phyloP scores from a whole-genome alignment of 164 flowering plant genomes.

The Platanus orientalis region DNA sequence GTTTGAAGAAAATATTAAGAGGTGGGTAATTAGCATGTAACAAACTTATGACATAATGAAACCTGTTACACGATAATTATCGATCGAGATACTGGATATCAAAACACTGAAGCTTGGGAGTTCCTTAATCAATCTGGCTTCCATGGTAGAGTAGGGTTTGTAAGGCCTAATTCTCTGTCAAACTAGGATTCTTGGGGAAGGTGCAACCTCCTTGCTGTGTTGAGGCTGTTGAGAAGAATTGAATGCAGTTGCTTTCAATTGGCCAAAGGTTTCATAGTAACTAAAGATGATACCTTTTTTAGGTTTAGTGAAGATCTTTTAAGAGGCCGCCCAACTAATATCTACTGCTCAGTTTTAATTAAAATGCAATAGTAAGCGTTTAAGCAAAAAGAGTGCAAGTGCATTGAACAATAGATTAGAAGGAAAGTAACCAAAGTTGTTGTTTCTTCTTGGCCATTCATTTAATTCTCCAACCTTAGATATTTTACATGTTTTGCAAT shows the following conservation, averaged over 20 bases:
- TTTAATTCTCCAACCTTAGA: not conserved
- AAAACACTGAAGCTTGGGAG: too few relatives aligned
- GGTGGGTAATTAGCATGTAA: too few relatives aligned
- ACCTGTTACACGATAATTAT: too few relatives aligned
- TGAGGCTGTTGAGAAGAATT: constrained; percentile 39
- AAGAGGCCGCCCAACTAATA: constrained; percentile 15
- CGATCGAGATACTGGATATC: too few relatives aligned
- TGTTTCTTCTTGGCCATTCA: constrained; percentile 9
- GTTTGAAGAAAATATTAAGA: too few relatives aligned
- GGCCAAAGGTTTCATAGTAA: constrained; percentile 40
- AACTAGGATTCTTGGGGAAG: not conserved
- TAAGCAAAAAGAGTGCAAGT: not conserved
- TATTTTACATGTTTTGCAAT: not conserved
- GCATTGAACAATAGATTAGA: too few relatives aligned
- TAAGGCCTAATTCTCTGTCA: not conserved
- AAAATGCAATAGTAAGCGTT: too few relatives aligned
- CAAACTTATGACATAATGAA: too few relatives aligned
- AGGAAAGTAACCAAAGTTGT: not conserved
- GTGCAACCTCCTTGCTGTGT: constrained; percentile 5
- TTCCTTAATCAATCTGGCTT: not conserved
- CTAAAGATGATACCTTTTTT: constrained; percentile 31
- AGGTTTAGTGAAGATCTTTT: constrained; percentile 41
- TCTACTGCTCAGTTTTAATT: not conserved
- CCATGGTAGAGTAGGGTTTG: not conserved
- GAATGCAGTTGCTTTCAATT: constrained; percentile 22